Base-by-base conservation (phyloP, 2,329 filamentous ascomycete species). In the Botrytis byssoidea region DNA sequence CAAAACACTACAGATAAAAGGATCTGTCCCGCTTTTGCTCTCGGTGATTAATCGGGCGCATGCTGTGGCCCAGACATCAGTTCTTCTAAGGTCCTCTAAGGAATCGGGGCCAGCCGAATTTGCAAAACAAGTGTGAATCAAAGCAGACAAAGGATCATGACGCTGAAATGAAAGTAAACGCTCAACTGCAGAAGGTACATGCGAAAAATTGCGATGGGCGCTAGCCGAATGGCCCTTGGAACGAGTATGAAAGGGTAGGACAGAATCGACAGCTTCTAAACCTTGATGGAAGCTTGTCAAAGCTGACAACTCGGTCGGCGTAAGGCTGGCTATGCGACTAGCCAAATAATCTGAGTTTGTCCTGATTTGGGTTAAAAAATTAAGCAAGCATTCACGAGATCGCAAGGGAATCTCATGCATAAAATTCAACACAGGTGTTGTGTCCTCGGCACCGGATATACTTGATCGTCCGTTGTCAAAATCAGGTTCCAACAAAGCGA, bases 261-360 rank as follows among this genome's bases (percentile, higher is more conserved):
- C 91, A 32, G 94, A 95, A 81, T 97, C 94, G 80, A 93, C 90
- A 51, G 92, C 90, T 78, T 97, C 93, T 84, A 94, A 86, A 77
- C 90, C 89, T 81, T 93, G 91, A 82, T 95, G 92, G 77, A 93
- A 93, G 71, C 90, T 90, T 64, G 93, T 91, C 76, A 99, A 87
- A 73, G 91, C 88, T 77, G 91, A 89, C 71, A 98, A 87, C 83
- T 98, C 95, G 75, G 90, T 84, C 74, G 91, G 89, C 72, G 90
- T 91, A 77, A 99, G 86, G 79, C 89, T 90, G 81, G 90, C 90
- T 77, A 99, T 88, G 77, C 95, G 90, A 76, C 92, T 90, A 79
- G 95, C 93, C 82, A 99, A 83, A 83, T 97, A 98, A 79, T 95
- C 91, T 55, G 94, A 91, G 81, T 97, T 95, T 76, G 92, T 94